Conservation (phyloP, 768 basidiomycete species). For the Suillus clintonianus region DNA sequence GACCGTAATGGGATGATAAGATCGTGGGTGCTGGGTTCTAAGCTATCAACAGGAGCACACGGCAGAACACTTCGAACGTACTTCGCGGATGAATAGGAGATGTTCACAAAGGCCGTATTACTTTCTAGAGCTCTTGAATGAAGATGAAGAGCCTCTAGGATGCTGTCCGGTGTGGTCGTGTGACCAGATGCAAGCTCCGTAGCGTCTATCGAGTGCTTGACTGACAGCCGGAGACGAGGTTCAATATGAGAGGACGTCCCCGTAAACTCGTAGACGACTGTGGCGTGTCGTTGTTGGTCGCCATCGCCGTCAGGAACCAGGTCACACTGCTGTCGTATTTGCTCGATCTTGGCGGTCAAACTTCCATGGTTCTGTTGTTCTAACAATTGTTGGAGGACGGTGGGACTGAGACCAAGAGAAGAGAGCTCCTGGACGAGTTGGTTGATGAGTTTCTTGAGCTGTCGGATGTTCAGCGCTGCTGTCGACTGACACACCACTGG, state of each 20-base stretch:
- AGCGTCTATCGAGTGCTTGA: conserved; percentile 23
- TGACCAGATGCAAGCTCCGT: background rate
- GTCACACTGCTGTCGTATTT: conserved; percentile 3
- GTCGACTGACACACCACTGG: too few relatives aligned
- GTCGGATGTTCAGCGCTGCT: background rate
- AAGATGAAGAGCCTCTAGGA: conserved; percentile 10
- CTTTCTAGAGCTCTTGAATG: conserved; percentile 1
- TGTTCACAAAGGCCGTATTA: background rate
- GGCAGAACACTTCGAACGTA: background rate
- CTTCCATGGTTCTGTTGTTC: conserved; percentile 17
- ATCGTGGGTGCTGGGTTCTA: conserved; percentile 37
- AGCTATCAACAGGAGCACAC: background rate
- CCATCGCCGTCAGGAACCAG: background rate
- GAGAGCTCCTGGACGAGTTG: conserved; percentile 78
- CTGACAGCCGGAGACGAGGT: conserved; percentile 57
- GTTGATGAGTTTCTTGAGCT: conserved; percentile 93
- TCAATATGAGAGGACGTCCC: conserved; percentile 49
- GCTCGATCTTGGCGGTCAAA: background rate
- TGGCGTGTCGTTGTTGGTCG: conserved; percentile 11
- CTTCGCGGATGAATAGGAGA: background rate
- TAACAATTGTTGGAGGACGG: conserved; percentile 47
- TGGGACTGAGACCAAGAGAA: conserved; percentile 61
- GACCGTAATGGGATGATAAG: conserved; percentile 79
- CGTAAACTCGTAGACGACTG: conserved; percentile 59
- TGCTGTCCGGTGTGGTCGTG: conserved; percentile 12